Evolutionary conservation across 495 filamentous ascomycete species (phyloP), one percentile per base, ranked within the genome.

Genomic region (Neurospora sp.): DNA sequence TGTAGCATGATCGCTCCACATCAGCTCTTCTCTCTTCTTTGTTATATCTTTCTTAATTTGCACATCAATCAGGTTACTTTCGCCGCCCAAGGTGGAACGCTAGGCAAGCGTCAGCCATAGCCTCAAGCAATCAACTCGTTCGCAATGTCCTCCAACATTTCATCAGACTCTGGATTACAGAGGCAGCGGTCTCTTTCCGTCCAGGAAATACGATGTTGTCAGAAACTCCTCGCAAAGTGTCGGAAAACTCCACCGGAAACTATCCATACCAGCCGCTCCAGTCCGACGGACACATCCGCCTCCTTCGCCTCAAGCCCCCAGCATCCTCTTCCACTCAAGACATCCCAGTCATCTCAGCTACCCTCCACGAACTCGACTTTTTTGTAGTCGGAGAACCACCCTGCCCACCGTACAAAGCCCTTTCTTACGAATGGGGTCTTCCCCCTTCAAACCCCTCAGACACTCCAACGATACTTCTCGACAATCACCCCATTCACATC

Each of bases 191-290:
- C 5, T 61, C 22, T 61, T 12, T 31, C 12, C 12, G 22, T 61
- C 6, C 0, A 61, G 53, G 5, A 61, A 1, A 27, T 2, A 16
- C 10, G 12, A 0, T 0, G 1, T 16, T 0, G 22, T 16, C 53
- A 61, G 2, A 12, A 8, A 61, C 53, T 61, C 1, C 1, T 16
- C 0, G 22, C 22, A 31, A 61, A 31, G 6, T 8, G 12, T 31
- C 53, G 22, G 12, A 31, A 4, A 14, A 9, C n/a, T 16, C 4
- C 53, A 61, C 12, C 12, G 53, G 22, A 27, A 31, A 14, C 0
- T 61, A 61, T 61, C 2, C 22, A 2, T 61, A 61, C 22, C 22
- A 61, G 12, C 22, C 53, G 16, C 22, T 61, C 12, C 53, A 16
- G 12, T 61, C 53, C 53, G 0, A 61, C 0, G 0, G 5, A 16